Conservation (phyloP, 1,139 yeast genomes). For the Geotrichum bryndzae region DNA sequence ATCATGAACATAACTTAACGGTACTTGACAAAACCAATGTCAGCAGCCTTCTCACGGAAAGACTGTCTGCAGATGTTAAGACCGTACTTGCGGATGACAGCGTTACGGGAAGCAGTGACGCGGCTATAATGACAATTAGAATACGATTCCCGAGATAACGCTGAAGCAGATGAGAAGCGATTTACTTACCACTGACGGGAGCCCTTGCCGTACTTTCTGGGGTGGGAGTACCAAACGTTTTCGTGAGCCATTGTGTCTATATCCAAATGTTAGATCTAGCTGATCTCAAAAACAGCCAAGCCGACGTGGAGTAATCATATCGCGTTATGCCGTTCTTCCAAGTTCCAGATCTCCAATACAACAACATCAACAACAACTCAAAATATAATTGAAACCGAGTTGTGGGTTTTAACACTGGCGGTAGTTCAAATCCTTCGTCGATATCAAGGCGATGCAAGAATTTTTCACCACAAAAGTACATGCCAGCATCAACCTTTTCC, state of each 20-base stretch:
- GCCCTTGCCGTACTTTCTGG: slow-evolving; percentile 99
- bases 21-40: slow-evolving; percentile 98
- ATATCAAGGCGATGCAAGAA: not conserved
- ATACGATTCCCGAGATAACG: not conserved
- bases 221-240: slow-evolving; percentile 99
- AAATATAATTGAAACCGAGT: not conserved
- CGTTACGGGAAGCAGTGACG: slow-evolving; percentile 97
- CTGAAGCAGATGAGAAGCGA: not conserved
- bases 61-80: slow-evolving; percentile 99
- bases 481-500: not conserved
- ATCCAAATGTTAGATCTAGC: not conserved
- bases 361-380: not conserved
- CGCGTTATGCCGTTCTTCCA: not conserved
- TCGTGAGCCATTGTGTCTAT: slow-evolving; percentile 90
- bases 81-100: slow-evolving; percentile 99
- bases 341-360: not conserved
- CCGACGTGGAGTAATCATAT: not conserved
- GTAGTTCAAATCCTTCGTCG: not conserved
- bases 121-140: slow-evolving; percentile 44
- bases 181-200: slow-evolving; percentile 78
- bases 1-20: slow-evolving; percentile 47
- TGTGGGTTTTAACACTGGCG: not conserved
- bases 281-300: not conserved
- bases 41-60: slow-evolving; percentile 99
- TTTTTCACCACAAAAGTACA: not conserved